These are phyloP conservation scores for Colletotrichum eremochloae DNA, from an alignment of 2,329 filamentous ascomycete genomes.

Conservation along the genomic window DNA sequence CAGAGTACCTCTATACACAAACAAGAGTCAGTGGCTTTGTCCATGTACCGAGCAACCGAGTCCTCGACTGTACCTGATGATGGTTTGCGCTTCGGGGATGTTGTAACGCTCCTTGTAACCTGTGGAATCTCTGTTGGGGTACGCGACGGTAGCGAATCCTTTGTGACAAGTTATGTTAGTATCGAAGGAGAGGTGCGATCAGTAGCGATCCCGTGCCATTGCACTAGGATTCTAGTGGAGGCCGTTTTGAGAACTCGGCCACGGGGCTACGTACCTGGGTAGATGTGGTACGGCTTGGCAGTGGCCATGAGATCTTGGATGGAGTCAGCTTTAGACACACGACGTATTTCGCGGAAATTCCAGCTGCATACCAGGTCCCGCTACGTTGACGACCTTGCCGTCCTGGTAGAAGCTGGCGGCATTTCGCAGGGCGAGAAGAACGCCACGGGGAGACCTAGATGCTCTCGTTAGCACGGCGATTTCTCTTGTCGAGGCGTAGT, in stretches of 20 bases:
- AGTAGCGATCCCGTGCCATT: not conserved
- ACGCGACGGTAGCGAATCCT: constrained; percentile 77
- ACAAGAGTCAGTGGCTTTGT: not conserved
- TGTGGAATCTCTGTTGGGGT: constrained; percentile 77
- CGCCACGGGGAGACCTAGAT: constrained; percentile 2
- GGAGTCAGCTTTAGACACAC: not conserved
- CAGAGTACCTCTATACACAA: constrained; percentile 55
- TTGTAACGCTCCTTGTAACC: constrained; percentile 75
- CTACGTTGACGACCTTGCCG: constrained; percentile 24
- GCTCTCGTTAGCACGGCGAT: not conserved
- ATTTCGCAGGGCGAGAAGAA: constrained; percentile 9
- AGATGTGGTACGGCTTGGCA: constrained; percentile 35
- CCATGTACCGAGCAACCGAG: too few species aligned
- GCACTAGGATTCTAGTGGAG: not conserved
- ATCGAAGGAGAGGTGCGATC: not conserved
- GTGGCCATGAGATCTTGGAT: constrained; percentile 28
- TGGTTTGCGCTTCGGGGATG: constrained; percentile 76
- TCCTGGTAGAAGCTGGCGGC: constrained; percentile 24
- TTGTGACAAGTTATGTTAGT: not conserved
- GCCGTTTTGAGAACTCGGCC: not conserved
- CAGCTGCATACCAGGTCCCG: constrained; percentile 13
- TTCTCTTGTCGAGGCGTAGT: not conserved
- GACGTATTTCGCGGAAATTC: not conserved
- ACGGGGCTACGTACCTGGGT: constrained; percentile 12
- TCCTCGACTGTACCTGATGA: constrained; percentile 55